Base-by-base conservation (phyloP, 139 green algal genomes). In the Chara braunii region DNA sequence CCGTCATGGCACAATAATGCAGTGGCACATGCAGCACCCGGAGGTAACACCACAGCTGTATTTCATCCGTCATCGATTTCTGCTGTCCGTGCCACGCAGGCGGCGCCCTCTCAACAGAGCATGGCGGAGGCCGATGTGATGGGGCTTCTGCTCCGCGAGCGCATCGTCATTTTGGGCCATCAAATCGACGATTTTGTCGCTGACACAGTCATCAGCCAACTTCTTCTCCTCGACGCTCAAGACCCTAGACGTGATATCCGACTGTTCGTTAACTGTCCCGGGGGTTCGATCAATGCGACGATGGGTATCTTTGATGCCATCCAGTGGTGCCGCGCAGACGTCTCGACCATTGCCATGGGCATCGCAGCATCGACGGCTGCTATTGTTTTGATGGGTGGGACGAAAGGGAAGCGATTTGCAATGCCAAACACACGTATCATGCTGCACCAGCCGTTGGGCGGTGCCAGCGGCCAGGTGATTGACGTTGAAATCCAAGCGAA, bases 361-460 rank as follows among this genome's bases (percentile, higher is more conserved):
- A 77, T 98, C 48, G 92, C 91, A 22, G 92, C 92, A 0, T 97
- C 89, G 43, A 98, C 97, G 89, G 92, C 91, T 11, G 90, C 92
- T 0, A 96, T 98, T 75, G 76, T 98, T 50, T 80, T 97, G 64
- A 83, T 86, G n/a, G 89, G 89, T 0, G 91, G 91, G 56, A 74
- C 83, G 59, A 84, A 84, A 37, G 89, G 88, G 61, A 94, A 96
- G 84, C 83, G 91, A 26, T 85, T 89, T 77, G 88, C 80, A 51
- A 96, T 98, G 92, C 91, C 92, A 37, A 96, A 96, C 80, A 75
- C 87, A 2, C 84, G 92, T 65, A 98, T 97, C 78, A 98, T 98
- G 92, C 95, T 98, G 70, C 92, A 97, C 77, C 11, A 98, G 83
- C 92, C 92, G 1, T 85, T 98, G 42, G 92, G 92, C 51, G 92